Evolutionary conservation across 371 early-diverging fungal genomes (phyloP), one percentile per base, ranked within the genome.

Genomic region (Lichtheimia ramosa): DNA sequence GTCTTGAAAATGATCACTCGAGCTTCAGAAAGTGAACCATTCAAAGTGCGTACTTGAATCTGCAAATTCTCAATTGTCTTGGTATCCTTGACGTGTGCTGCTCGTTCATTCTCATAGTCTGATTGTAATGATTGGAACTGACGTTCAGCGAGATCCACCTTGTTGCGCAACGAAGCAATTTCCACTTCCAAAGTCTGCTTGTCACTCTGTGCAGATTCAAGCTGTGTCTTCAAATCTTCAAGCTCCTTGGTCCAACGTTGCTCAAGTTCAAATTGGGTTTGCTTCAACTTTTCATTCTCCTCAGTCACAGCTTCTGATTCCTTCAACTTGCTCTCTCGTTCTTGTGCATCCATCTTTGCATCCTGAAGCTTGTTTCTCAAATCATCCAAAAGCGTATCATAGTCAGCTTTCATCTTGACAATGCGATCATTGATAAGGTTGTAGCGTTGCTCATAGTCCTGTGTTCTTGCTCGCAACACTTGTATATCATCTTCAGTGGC

Each of bases 291-390:
- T 18, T 46, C 46, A 21, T 46, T 46, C 46, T 46, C 46, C 16
- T 46, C 18, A 21, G 16, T 46, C 21, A 21, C 46, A 1, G 46
- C 46, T 46, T 46, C 18, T 5, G 46, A n/a, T 21, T 46, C 46
- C 46, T 21, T n/a, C 21, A 46, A 21, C n/a, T 21, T 46, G 46
- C 21, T 46, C n/a, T 46, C 46, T 21, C 46, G 46, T 46, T 46
- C 7, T 12, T 46, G 46, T 8, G 21, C 21, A 21, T 46, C 46
- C 13, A 34, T 52, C n/a, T 69, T 55, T 0, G 62, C 61, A 5
- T 42, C 50, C 12, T 48, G 23, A 6, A 65, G 43, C 50, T 54
- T 58, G 7, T 59, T 54, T 2, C 54, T 58, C 14, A 62, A 23
- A 20, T 54, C 21, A 39, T 59, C 58, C 23, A 65, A 10, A 18